phyloP scores from a whole-genome alignment of 495 filamentous ascomycete species.

The Pseudotulostoma volvatum region DNA sequence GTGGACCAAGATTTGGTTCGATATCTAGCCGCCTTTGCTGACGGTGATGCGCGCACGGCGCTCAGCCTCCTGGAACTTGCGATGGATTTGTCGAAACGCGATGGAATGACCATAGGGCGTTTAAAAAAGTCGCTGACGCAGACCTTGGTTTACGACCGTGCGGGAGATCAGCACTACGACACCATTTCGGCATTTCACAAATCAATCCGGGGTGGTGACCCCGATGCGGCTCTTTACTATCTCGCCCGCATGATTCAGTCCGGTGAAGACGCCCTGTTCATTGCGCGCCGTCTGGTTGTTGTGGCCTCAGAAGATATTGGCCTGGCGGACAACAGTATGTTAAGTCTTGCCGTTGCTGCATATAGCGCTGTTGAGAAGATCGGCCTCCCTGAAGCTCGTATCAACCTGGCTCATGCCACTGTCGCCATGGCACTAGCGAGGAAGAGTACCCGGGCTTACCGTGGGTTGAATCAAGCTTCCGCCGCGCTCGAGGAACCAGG shows the following conservation, averaged over 20 bases:
- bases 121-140: constrained; percentile 72
- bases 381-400: constrained; percentile 86
- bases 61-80: constrained; percentile 85
- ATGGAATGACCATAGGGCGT: constrained; percentile 39
- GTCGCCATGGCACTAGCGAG: constrained; percentile 67
- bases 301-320: constrained; percentile 87
- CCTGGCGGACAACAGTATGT: constrained; percentile 72
- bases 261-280: constrained; percentile 85
- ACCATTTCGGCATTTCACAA: constrained; percentile 97
- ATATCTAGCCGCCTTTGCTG: constrained; percentile 72
- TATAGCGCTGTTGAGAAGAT: constrained; percentile 77
- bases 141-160: constrained; percentile 85
- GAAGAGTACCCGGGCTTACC: constrained; percentile 76
- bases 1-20: constrained; percentile 60
- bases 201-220: constrained; percentile 68
- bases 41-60: constrained; percentile 83
- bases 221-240: constrained; percentile 85
- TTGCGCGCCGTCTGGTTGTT: constrained; percentile 81
- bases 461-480: constrained; percentile 64
- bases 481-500: constrained; percentile 62
- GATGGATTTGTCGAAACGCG: constrained; percentile 42
- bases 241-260: constrained; percentile 90
- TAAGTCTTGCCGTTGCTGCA: constrained; percentile 68
- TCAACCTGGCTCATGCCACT: constrained; percentile 74
- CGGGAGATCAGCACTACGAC: constrained; percentile 89